Conservation (phyloP, 2,329 filamentous ascomycete genomes). For the Nemania sp. region DNA sequence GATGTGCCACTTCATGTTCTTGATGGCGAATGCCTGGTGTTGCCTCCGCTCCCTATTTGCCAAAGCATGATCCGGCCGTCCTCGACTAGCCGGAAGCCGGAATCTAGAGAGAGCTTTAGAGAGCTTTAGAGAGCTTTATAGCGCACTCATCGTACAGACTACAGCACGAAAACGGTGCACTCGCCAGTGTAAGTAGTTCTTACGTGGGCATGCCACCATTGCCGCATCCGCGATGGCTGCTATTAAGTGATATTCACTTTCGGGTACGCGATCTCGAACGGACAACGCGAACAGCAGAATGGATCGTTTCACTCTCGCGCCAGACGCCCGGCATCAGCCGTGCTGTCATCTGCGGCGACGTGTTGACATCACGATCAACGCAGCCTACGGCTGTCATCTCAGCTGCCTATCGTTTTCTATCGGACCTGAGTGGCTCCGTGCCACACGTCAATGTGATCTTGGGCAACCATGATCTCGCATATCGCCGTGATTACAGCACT, state of each 20-base stretch:
- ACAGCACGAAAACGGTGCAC: too few species aligned
- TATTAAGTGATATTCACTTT: constrained; percentile 42
- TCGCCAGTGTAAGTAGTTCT: too few species aligned
- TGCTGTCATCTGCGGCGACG: constrained; percentile 40
- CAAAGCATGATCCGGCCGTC: too few species aligned
- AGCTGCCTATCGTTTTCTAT: constrained; percentile 40
- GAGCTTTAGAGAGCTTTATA: too few species aligned
- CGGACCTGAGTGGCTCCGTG: constrained; percentile 32
- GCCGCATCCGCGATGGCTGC: constrained; percentile 33
- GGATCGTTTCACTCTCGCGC: constrained; percentile 36
- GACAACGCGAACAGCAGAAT: constrained; percentile 35
- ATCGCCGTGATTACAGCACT: constrained; percentile 37
- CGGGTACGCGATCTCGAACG: constrained; percentile 37
- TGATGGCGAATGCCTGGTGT: too few species aligned
- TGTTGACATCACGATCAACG: constrained; percentile 36
- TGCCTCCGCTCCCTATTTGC: too few species aligned
- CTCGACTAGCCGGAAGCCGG: too few species aligned
- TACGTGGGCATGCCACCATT: constrained; percentile 17
- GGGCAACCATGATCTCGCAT: constrained; percentile 43
- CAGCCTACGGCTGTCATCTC: constrained; percentile 40
- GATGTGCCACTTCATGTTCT: too few species aligned
- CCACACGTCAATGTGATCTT: constrained; percentile 40
- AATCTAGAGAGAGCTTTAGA: too few species aligned
- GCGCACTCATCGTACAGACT: too few species aligned
- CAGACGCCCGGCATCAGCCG: constrained; percentile 30